A percentile compares a stretch with the other conserved stretches of the same genome.
Conservation (phyloP, 371 early-diverging fungal genomes). For the Rhizopus arrhizus region DNA sequence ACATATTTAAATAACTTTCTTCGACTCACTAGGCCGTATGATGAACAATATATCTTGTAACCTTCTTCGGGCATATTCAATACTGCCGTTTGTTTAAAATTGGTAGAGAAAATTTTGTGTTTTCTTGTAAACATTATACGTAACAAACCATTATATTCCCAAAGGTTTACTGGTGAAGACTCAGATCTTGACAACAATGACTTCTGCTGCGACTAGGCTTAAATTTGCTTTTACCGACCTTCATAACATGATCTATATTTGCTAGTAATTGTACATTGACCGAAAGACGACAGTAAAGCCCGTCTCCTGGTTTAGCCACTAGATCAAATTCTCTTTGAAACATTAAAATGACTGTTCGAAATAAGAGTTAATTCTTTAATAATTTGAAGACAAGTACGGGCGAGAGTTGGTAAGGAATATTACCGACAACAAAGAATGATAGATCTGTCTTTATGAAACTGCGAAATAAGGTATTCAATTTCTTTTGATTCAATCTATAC, state of each 20-base stretch:
- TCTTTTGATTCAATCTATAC: constrained; percentile 73
- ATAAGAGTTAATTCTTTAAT: constrained; percentile 89
- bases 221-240: constrained; percentile 98
- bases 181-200: constrained; percentile 94
- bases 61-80: constrained; percentile 90
- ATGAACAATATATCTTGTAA: constrained; percentile 89
- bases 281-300: constrained; percentile 93
- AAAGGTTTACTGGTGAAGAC: constrained; percentile 93
- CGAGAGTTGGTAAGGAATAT: constrained; percentile 99
- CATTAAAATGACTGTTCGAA: constrained; percentile 96
- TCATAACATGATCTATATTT: constrained; percentile 97
- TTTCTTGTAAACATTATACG: constrained; percentile 95
- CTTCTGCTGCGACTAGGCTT: constrained; percentile 99
- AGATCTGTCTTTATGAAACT: constrained; percentile 97
- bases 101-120: constrained; percentile 90
- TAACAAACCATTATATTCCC: constrained; percentile 98
- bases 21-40: constrained; percentile 63
- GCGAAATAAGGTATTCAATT: constrained; percentile 95
- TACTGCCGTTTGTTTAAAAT: constrained; percentile 87
- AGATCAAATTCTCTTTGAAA: constrained; percentile 99
- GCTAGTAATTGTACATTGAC: constrained; percentile 97
- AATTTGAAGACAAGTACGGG: constrained; percentile 98
- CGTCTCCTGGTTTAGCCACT: constrained; percentile 95
- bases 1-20: too few relatives aligned
- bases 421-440: constrained; percentile 98